phyloP scores from a whole-genome alignment of 2,329 filamentous ascomycete species.

The Fusarium sp. region DNA sequence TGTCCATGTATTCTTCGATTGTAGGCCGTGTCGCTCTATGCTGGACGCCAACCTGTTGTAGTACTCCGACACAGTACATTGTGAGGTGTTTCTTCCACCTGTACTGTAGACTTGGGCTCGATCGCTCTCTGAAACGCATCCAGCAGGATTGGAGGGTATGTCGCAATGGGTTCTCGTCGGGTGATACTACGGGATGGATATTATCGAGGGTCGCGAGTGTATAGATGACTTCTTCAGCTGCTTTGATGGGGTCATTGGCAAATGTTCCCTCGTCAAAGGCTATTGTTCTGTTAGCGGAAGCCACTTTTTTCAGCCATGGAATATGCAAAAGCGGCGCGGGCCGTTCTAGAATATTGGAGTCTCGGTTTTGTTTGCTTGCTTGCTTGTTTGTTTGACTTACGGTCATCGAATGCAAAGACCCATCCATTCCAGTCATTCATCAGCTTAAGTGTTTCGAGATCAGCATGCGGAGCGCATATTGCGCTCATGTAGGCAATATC shows the following conservation, averaged over 20 bases:
- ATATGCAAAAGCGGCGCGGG: conserved; percentile 9
- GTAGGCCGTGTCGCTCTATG: neutral
- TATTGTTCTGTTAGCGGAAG: neutral
- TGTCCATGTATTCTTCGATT: conserved; percentile 22
- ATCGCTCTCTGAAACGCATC: conserved; percentile 13
- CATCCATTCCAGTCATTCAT: conserved; percentile 28
- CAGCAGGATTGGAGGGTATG: conserved; percentile 24
- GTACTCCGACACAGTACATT: conserved; percentile 21
- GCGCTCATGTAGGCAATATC: conserved; percentile 26
- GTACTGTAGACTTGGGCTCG: conserved; percentile 16
- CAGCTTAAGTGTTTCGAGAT: conserved; percentile 20
- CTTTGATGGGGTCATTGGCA: conserved; percentile 22
- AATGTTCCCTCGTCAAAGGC: conserved; percentile 22
- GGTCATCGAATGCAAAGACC: conserved; percentile 25
- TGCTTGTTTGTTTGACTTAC: neutral
- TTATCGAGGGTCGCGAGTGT: conserved; percentile 21
- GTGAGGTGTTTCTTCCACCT: conserved; percentile 25
- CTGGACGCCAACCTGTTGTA: conserved; percentile 21
- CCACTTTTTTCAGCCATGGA: neutral
- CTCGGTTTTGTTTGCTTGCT: neutral
- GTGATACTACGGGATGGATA: conserved; percentile 12
- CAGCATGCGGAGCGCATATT: conserved; percentile 21
- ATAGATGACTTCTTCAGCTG: conserved; percentile 25
- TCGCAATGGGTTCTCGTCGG: conserved; percentile 11
- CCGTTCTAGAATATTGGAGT: neutral